phyloP scores from a whole-genome alignment of 2,329 filamentous ascomycete genomes.

The Westerdykella aurantiaca region DNA sequence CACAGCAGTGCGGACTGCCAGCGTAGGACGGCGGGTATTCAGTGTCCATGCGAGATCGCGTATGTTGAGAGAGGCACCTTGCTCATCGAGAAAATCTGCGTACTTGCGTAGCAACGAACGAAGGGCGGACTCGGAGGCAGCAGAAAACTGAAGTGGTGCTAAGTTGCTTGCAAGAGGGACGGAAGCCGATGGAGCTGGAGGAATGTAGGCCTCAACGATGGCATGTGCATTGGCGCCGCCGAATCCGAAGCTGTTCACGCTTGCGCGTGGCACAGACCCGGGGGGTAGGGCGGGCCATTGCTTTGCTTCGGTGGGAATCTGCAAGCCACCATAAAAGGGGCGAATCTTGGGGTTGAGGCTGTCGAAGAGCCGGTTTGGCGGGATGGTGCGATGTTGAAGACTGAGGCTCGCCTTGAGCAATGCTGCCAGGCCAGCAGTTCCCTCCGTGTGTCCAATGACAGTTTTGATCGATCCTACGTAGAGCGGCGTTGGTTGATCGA shows the following conservation, averaged over 20 bases:
- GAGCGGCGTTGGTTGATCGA: conserved; percentile 2
- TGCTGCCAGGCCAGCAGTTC: conserved; percentile 34
- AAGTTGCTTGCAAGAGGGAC: not conserved
- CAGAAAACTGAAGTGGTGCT: conserved; percentile 10
- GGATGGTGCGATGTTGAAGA: conserved; percentile 29
- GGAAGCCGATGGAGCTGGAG: too few species aligned
- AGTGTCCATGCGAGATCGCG: conserved; percentile 11
- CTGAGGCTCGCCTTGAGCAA: conserved; percentile 37
- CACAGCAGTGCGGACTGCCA: too few species aligned
- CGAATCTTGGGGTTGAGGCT: conserved; percentile 25
- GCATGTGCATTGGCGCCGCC: conserved; percentile 23
- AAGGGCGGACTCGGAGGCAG: conserved; percentile 2
- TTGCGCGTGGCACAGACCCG: conserved; percentile 3
- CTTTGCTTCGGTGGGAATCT: conserved; percentile 2
- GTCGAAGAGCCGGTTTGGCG: conserved; percentile 27
- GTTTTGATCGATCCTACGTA: conserved; percentile 30
- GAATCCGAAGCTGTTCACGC: conserved; percentile 14
- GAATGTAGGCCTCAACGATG: conserved; percentile 15
- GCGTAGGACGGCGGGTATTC: not conserved
- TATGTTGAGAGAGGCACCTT: not conserved
- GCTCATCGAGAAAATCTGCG: not conserved
- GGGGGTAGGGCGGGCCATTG: conserved; percentile 7
- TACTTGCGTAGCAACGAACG: not conserved
- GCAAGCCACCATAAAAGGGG: conserved; percentile 4
- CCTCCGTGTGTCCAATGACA: conserved; percentile 41